These are phyloP conservation scores for Yarrowia osloensis DNA, from an alignment of 805 yeast genomes.

Conservation along the genomic window DNA sequence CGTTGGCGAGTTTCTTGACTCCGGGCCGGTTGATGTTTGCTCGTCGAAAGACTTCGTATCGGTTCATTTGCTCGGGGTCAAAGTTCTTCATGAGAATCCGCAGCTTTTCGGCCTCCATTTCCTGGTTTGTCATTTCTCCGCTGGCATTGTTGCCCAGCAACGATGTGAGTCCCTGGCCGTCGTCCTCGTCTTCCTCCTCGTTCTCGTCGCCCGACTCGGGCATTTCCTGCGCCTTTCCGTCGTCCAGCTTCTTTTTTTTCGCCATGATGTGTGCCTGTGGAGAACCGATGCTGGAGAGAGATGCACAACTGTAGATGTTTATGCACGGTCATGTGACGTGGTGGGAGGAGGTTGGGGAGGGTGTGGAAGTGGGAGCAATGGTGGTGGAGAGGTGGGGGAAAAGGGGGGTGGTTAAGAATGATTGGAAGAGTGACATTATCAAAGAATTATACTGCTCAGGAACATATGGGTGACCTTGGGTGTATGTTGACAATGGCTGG, in stretches of 20 bases:
- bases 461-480: too few relatives aligned
- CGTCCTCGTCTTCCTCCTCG: conserved; percentile 31
- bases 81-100: conserved; percentile 66
- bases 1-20: conserved; percentile 76
- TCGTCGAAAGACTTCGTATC: conserved; percentile 85
- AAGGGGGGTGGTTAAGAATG: not conserved
- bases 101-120: conserved; percentile 43
- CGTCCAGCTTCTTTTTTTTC: conserved; percentile 22
- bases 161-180: conserved; percentile 12
- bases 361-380: not conserved
- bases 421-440: not conserved
- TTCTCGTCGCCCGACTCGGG: conserved; percentile 33
- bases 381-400: not conserved
- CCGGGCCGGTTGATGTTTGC: conserved; percentile 72
- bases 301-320: not conserved
- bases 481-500: too few relatives aligned
- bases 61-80: conserved; percentile 77
- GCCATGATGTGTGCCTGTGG: not conserved
- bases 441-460: too few relatives aligned
- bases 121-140: conserved; percentile 33
- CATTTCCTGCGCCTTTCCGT: conserved; percentile 37
- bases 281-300: not conserved
- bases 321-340: conserved; percentile 3
- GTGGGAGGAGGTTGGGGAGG: not conserved
- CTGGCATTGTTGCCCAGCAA: conserved; percentile 19